These are phyloP conservation scores for Cryptococcus sp. DNA, from an alignment of 1,284 basidiomycete genomes.

Conservation along the genomic window DNA sequence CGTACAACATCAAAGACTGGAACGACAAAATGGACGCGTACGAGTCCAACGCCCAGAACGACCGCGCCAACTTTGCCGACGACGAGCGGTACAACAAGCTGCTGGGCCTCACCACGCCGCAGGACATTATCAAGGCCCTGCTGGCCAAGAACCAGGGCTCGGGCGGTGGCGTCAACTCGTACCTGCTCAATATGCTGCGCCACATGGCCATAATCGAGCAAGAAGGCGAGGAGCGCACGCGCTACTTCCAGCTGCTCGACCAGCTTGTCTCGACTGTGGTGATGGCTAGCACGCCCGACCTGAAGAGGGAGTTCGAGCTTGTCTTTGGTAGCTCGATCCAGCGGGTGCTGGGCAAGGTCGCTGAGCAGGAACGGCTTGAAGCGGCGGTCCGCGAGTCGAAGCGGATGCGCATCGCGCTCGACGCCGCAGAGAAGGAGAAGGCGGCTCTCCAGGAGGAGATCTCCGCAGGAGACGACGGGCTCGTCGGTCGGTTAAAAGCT, in stretches of 20 bases:
- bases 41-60: conserved; percentile 67
- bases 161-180: conserved; percentile 63
- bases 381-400: conserved; percentile 73
- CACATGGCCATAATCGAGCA: conserved; percentile 87
- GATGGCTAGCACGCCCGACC: conserved; percentile 72
- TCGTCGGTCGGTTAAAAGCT: conserved; percentile 75
- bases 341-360: conserved; percentile 82
- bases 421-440: conserved; percentile 44
- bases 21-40: conserved; percentile 68
- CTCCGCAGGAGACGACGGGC: conserved; percentile 71
- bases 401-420: conserved; percentile 62
- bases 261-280: conserved; percentile 90
- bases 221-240: conserved; percentile 74
- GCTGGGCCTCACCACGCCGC: conserved; percentile 71
- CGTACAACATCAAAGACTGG: conserved; percentile 59
- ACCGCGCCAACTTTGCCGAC: conserved; percentile 73
- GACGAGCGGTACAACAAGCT: conserved; percentile 73
- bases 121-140: conserved; percentile 84
- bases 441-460: conserved; percentile 71
- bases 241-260: conserved; percentile 92
- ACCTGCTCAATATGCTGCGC: conserved; percentile 88
- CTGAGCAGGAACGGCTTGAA: conserved; percentile 83
- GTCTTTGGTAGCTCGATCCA: conserved; percentile 87
- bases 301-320: conserved; percentile 69
- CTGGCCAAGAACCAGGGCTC: conserved; percentile 69